Base-by-base conservation (phyloP, 73 alveolate genomes). In the Symbiodinium pilosum region DNA sequence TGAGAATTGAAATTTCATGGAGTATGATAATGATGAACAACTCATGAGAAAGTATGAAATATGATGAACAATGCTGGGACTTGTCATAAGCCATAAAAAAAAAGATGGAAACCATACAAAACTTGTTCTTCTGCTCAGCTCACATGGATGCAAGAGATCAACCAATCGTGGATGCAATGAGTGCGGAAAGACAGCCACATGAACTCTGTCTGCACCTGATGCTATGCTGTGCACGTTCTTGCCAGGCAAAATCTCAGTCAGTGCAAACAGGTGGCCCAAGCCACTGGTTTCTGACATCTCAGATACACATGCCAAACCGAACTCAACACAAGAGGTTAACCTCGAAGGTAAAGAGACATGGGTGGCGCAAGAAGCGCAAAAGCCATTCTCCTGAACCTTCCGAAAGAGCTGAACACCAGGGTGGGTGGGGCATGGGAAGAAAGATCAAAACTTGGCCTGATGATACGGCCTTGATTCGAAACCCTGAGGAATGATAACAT, bases 321-420 rank as follows among this genome's bases (percentile, higher is more conserved):
- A 18, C 32, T 64, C 30, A 21, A 64, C 77, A 3, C 38, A 21
- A 64, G 77, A 64, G 40, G 77, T 5, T 32, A 21, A 7, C 77
- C 77, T 64, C 3, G 77, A 64, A 64, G 77, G 77, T 36, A 64
- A 2, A 64, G 77, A 64, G 77, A 26, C 3, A 11, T 26, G 77
- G 77, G 77, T 64, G 77, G 77, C 12, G 77, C 77, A 64, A 64
- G 41, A 64, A 5, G 77, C 41, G 77, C 77, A 64, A 64, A 64
- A 64, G 39, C 41, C 77, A 64, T 64, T 36, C 41, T 64, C 77
- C 32, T 4, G 3, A 64, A 64, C 77, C 77, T 64, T 64, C 77
- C 77, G 41, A 64, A 32, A 64, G 36, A 21, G 36, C 21, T 21
- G 77, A 18, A 32, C 32, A 21, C 38, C 59, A 47, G 77, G 77